Evolutionary conservation across 2,329 filamentous ascomycete species (phyloP), one percentile per base, ranked within the genome.

Genomic region (Simplicillium sp.): DNA sequence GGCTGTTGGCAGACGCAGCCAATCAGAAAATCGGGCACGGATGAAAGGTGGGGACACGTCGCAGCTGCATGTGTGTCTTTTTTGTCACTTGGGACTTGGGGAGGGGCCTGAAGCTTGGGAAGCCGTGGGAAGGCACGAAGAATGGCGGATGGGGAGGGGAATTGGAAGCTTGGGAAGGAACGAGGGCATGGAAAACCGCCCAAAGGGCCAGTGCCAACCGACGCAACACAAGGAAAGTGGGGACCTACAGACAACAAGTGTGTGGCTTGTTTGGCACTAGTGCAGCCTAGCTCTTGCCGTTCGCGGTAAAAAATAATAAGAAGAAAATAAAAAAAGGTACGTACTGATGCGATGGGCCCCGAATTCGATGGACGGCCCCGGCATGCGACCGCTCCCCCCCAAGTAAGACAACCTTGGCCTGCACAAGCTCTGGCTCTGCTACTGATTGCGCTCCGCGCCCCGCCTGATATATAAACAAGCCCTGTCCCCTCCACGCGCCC

Each of bases 401-500:
- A 33, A 33, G 31, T n/a, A 15, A 33, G 31, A 13, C 15, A 13
- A 13, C 31, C 31, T 33, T 33, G 20, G 9, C 20, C 20, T 6
- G 20, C 20, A 9, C 20, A 25, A 33, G 12, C 50, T 59, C n/a
- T 28, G 11, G 13, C 29, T 38, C 31, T 33, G 18, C 38, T 71
- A 74, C 69, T 75, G 71, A 75, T 75, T 75, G 71, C 65, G 67
- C 59, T 65, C 61, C 64, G 66, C 60, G 63, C 64, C 65, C 67
- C 66, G 70, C 71, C 69, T 65, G 64, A 66, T 68, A 77, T 78
- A 78, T 77, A 77, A 78, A 75, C 68, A 72, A 62, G 59, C 61
- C 66, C 67, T 58, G 43, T 58, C 59, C 66, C 66, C 65, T 62
- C 68, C 64, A 56, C 71, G 70, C 70, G 68, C 68, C 68, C 71